Evolutionary conservation across 495 filamentous ascomycete species (phyloP).

Genomic region (Aspergillus homomorphus): DNA sequence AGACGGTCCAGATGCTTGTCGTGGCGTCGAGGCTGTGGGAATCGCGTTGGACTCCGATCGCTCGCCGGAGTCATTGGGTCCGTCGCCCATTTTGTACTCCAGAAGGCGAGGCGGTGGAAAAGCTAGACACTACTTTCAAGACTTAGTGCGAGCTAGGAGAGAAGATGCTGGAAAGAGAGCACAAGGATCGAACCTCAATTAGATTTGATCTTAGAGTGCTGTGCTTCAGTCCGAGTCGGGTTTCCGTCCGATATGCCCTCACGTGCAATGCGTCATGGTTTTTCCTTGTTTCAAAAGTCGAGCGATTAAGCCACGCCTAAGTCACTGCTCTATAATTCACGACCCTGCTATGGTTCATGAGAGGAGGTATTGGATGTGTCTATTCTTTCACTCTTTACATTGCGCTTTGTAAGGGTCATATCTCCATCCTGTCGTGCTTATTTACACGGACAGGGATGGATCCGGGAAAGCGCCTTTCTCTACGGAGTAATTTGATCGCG

Average conservation of each 20-base stretch:
- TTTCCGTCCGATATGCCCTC: background rate
- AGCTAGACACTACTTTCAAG: background rate
- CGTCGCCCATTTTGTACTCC: background rate
- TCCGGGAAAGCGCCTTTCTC: background rate
- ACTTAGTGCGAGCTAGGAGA: background rate
- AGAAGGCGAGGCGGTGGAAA: background rate
- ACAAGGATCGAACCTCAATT: background rate
- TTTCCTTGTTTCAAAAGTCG: background rate
- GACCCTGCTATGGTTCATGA: too few relatives aligned
- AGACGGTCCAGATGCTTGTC: constrained; percentile 17
- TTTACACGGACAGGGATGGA: background rate
- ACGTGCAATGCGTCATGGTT: background rate
- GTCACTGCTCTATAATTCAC: background rate
- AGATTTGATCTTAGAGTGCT: background rate
- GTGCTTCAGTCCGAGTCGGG: background rate
- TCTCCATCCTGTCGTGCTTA: background rate
- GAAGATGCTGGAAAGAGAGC: background rate
- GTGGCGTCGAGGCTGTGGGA: constrained; percentile 19
- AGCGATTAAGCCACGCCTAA: background rate
- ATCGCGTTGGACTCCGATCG: background rate
- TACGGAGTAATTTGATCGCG: constrained; percentile 29
- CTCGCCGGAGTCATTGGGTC: background rate
- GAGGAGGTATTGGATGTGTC: too few relatives aligned
- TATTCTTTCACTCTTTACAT: too few relatives aligned
- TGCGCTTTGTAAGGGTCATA: too few relatives aligned